Evolutionary conservation across 1,284 basidiomycete genomes (phyloP).

Genomic region (Fomitopsis schrenkii): DNA sequence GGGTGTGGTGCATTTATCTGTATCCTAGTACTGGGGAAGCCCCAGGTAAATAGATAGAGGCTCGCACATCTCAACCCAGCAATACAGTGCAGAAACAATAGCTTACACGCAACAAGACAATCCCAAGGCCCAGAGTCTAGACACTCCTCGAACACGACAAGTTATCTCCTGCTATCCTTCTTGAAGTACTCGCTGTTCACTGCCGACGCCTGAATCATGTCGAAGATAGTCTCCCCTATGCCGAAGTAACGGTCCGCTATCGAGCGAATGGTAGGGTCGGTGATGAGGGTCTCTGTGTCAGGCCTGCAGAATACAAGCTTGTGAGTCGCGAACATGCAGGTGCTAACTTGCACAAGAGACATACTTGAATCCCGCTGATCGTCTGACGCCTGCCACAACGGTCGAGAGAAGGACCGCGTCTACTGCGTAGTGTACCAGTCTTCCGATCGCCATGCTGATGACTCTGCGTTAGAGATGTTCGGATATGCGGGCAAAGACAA

Average conservation of each 20-base stretch:
- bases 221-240: slow-evolving; percentile 87
- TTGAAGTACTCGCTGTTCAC: slow-evolving; percentile 83
- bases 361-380: slow-evolving; percentile 86
- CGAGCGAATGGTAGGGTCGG: slow-evolving; percentile 72
- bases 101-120: not conserved
- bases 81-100: not conserved
- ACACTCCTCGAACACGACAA: not conserved
- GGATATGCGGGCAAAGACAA: not conserved
- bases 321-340: not conserved
- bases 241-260: slow-evolving; percentile 81
- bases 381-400: slow-evolving; percentile 87
- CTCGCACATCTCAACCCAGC: not conserved
- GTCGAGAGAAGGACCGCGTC: slow-evolving; percentile 89
- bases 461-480: not conserved
- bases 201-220: slow-evolving; percentile 72
- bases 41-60: not conserved
- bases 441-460: slow-evolving; percentile 47
- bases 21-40: not conserved
- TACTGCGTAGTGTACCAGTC: slow-evolving; percentile 78
- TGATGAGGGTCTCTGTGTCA: slow-evolving; percentile 67
- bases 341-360: slow-evolving; percentile 23
- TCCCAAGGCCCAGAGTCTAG: not conserved
- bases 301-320: slow-evolving; percentile 40
- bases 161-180: slow-evolving; percentile 33
- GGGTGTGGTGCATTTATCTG: too few relatives aligned